Evolutionary conservation across 1,139 yeast genomes (phyloP).

Genomic region (Scheffersomyces insectosa): DNA sequence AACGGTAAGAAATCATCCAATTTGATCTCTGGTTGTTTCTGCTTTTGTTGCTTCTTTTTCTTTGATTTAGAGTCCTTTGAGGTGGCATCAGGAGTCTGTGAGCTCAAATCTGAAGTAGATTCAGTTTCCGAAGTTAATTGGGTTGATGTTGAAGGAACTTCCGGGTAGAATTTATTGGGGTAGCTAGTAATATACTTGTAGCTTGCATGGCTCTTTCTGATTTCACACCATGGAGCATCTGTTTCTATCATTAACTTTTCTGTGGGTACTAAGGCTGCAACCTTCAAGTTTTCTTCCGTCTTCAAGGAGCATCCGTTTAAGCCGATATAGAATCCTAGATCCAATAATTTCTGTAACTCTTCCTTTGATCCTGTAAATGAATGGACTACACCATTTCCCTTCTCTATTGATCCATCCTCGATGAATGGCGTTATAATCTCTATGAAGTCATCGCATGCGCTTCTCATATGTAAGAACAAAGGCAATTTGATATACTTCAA

Average conservation of each 20-base stretch:
- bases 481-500: constrained; percentile 59
- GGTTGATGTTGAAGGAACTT: constrained; percentile 16
- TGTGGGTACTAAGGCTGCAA: constrained; percentile 65
- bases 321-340: constrained; percentile 70
- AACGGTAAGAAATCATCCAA: constrained; percentile 57
- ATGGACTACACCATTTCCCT: constrained; percentile 75
- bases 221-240: constrained; percentile 98
- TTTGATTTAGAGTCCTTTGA: background rate
- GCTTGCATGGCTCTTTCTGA: constrained; percentile 80
- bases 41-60: constrained; percentile 9
- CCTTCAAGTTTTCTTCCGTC: constrained; percentile 69
- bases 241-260: constrained; percentile 80
- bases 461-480: constrained; percentile 85
- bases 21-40: constrained; percentile 20
- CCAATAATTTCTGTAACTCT: constrained; percentile 55
- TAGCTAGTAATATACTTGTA: constrained; percentile 53
- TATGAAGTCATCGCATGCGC: constrained; percentile 81
- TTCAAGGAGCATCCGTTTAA: constrained; percentile 92
- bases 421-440: constrained; percentile 58
- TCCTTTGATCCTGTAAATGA: constrained; percentile 85
- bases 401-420: constrained; percentile 34
- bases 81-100: too few relatives aligned
- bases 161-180: constrained; percentile 59
- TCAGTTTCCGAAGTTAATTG: constrained; percentile 5
- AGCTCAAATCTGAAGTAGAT: background rate